A percentile compares a stretch with the other conserved stretches of the same genome.
Evolutionary conservation across 2,329 filamentous ascomycete species (phyloP).

Genomic region (Annulohypoxylon truncatum): DNA sequence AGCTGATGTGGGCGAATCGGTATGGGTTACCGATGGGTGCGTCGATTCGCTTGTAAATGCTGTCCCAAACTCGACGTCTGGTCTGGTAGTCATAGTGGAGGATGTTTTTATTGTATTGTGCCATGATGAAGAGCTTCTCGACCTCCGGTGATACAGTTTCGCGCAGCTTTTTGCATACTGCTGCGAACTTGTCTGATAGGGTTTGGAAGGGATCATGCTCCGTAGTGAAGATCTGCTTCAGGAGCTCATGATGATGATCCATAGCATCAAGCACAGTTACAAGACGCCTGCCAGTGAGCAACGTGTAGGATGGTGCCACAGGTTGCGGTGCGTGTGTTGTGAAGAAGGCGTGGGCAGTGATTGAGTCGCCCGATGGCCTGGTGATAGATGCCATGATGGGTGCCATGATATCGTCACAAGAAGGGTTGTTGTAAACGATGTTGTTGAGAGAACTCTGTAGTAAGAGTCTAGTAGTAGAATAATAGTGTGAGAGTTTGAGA

Average conservation of each 20-base stretch:
- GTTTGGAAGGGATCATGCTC: background rate
- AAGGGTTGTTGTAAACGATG: background rate
- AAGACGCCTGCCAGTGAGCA: constrained; percentile 6
- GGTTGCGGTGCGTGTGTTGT: too few species aligned
- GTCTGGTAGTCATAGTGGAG: background rate
- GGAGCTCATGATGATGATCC: background rate
- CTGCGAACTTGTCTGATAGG: background rate
- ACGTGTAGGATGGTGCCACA: background rate
- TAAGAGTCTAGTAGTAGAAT: background rate
- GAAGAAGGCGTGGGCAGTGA: background rate
- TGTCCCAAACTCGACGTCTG: constrained; percentile 8
- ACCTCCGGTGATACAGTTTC: background rate
- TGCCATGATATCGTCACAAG: background rate
- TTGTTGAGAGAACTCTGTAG: background rate
- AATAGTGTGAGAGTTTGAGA: background rate
- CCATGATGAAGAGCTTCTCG: background rate
- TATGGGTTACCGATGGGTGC: background rate
- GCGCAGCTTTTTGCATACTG: background rate
- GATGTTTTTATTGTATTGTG: background rate
- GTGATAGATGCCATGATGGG: background rate
- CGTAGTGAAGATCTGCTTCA: background rate
- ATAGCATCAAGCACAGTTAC: constrained; percentile 10
- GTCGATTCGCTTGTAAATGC: constrained; percentile 8
- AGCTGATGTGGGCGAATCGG: constrained; percentile 14
- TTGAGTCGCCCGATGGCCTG: background rate